Evolutionary conservation across 352 stramenopile genomes (phyloP).

Genomic region (Paralagenidium karlingii): DNA sequence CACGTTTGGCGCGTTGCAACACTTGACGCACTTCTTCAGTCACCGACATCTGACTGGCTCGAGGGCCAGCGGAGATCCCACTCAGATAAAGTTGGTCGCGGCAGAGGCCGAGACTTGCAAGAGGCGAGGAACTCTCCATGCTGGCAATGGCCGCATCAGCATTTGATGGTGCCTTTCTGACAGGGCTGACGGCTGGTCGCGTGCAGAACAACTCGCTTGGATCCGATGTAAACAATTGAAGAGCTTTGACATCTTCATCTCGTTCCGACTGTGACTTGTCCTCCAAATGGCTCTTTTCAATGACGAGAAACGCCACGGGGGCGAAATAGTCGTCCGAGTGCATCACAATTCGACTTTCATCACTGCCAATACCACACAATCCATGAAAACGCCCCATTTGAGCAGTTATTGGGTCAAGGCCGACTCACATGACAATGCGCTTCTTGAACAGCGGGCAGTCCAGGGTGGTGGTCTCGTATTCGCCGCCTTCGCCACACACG

Average conservation of each 20-base stretch:
- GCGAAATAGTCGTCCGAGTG: slow-evolving; percentile 88
- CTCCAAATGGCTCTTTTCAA: slow-evolving; percentile 84
- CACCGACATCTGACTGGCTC: too few species aligned
- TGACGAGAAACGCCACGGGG: slow-evolving; percentile 87
- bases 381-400: background rate
- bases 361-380: slow-evolving; percentile 16
- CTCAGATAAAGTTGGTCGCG: slow-evolving; percentile 55
- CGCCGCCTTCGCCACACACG: slow-evolving; percentile 96
- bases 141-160: too few species aligned
- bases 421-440: slow-evolving; percentile 77
- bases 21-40: slow-evolving; percentile 57
- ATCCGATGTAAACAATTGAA: too few species aligned
- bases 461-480: slow-evolving; percentile 99
- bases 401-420: background rate
- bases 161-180: too few species aligned
- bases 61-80: slow-evolving; percentile 31
- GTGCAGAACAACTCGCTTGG: too few species aligned
- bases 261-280: too few species aligned
- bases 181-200: too few species aligned
- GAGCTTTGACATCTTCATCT: slow-evolving; percentile 15
- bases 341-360: slow-evolving; percentile 87
- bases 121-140: slow-evolving; percentile 5
- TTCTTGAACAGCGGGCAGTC: slow-evolving; percentile 94
- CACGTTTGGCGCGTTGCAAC: slow-evolving; percentile 22
- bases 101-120: slow-evolving; percentile 23